Conservation (phyloP, 306 rosid species). For the Trifolium pratense region DNA sequence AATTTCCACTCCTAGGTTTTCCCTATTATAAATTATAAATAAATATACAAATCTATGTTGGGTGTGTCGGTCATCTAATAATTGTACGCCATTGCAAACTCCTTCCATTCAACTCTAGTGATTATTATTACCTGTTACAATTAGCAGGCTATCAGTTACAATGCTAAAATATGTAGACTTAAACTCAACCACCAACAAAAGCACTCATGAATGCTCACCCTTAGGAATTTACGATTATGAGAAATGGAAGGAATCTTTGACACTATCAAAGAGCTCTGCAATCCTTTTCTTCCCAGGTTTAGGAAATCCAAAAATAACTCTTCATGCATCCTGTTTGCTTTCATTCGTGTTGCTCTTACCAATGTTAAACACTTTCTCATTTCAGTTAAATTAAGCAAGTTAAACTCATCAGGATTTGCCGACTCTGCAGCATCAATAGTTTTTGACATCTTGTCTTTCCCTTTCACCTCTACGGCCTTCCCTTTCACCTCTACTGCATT, state of each 20-base stretch:
- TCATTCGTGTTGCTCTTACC: constrained; percentile 72
- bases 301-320: constrained; percentile 85
- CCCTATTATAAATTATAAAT: constrained; percentile 62
- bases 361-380: constrained; percentile 69
- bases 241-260: constrained; percentile 85
- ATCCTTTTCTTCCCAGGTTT: constrained; percentile 97
- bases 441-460: constrained; percentile 59
- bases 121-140: constrained; percentile 73
- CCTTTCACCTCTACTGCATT: no score
- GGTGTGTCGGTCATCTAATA: constrained; percentile 43
- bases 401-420: constrained; percentile 54
- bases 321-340: constrained; percentile 55
- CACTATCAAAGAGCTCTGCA: constrained; percentile 91
- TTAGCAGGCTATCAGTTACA: constrained; percentile 10
- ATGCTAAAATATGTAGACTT: neutral
- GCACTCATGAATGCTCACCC: constrained; percentile 52
- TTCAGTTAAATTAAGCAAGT: constrained; percentile 65
- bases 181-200: neutral
- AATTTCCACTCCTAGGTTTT: constrained; percentile 63
- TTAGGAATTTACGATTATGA: constrained; percentile 64
- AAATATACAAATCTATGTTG: constrained; percentile 76
- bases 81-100: constrained; percentile 40
- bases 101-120: constrained; percentile 56
- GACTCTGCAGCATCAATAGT: constrained; percentile 48
- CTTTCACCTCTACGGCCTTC: constrained; percentile 64